Percentiles rank a stretch among this genome's conserved stretches.
phyloP scores from a whole-genome alignment of 192 early-diverging fungal species.

The Funneliformis geosporum region DNA sequence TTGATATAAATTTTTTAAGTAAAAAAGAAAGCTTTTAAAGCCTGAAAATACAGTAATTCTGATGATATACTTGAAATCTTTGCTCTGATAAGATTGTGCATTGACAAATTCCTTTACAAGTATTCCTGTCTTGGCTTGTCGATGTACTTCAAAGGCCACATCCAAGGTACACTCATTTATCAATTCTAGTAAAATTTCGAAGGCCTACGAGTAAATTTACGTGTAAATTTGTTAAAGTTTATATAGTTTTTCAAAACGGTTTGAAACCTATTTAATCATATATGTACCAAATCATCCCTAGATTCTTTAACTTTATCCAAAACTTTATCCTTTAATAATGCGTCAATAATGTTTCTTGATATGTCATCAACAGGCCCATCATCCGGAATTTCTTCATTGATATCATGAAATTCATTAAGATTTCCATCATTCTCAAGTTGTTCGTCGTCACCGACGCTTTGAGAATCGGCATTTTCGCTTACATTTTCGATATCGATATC shows the following conservation, averaged over 20 bases:
- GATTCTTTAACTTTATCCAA: background rate
- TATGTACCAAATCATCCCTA: background rate
- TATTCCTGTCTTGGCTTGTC: background rate
- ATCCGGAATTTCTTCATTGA: background rate
- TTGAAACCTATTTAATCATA: background rate
- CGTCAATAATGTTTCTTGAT: background rate
- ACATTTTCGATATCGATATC: background rate
- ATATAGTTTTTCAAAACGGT: too few relatives aligned
- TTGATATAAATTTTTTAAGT: too few relatives aligned
- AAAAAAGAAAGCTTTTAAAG: too few relatives aligned
- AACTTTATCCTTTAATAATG: background rate
- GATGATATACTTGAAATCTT: background rate
- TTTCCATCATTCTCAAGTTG: background rate
- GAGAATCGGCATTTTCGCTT: too few relatives aligned
- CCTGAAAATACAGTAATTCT: background rate
- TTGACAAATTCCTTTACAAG: too few relatives aligned
- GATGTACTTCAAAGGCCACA: background rate
- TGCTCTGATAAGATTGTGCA: background rate
- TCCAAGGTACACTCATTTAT: background rate
- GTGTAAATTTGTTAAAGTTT: background rate
- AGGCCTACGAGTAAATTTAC: background rate
- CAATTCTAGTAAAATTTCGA: background rate
- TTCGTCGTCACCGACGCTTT: too few relatives aligned
- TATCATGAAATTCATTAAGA: background rate
- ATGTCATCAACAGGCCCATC: background rate